Conservation (phyloP, 2,329 filamentous ascomycete genomes). For the Cadophora sp. region DNA sequence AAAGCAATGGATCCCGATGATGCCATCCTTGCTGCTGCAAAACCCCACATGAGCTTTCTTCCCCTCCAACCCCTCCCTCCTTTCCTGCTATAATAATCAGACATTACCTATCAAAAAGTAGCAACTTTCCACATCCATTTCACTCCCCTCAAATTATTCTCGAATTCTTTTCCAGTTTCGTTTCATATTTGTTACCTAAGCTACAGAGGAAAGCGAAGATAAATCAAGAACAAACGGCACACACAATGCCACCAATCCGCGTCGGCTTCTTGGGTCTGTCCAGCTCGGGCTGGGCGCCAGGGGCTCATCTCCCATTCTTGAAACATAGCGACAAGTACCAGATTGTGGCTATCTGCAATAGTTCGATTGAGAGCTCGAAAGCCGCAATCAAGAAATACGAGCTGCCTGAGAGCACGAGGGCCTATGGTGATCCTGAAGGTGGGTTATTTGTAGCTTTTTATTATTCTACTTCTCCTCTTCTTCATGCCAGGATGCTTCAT, state of each 20-base stretch:
- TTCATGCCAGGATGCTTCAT: no score
- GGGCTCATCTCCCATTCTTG: slow-evolving; percentile 46
- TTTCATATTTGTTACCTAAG: no score
- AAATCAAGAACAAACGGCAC: neutral
- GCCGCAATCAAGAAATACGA: slow-evolving; percentile 50
- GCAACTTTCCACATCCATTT: neutral
- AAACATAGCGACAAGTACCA: slow-evolving; percentile 46
- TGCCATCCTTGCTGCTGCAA: neutral
- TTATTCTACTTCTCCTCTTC: neutral
- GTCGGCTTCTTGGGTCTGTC: slow-evolving; percentile 39
- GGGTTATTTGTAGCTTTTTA: neutral
- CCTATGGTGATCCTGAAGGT: slow-evolving; percentile 50
- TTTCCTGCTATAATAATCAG: neutral
- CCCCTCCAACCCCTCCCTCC: neutral
- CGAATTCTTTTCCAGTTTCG: no score
- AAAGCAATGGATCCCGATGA: slow-evolving; percentile 16
- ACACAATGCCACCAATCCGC: slow-evolving; percentile 33
- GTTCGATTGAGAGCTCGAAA: slow-evolving; percentile 49
- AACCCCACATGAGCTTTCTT: slow-evolving; percentile 1
- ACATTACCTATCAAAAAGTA: neutral
- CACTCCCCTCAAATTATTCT: no score
- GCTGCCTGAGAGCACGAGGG: slow-evolving; percentile 48
- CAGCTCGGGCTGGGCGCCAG: slow-evolving; percentile 43
- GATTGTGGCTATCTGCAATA: slow-evolving; percentile 58
- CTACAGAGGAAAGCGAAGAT: no score